Evolutionary conservation across 345 rosid genomes (phyloP), one percentile per base, ranked within the genome.

Genomic region (Rhizophora apiculata): DNA sequence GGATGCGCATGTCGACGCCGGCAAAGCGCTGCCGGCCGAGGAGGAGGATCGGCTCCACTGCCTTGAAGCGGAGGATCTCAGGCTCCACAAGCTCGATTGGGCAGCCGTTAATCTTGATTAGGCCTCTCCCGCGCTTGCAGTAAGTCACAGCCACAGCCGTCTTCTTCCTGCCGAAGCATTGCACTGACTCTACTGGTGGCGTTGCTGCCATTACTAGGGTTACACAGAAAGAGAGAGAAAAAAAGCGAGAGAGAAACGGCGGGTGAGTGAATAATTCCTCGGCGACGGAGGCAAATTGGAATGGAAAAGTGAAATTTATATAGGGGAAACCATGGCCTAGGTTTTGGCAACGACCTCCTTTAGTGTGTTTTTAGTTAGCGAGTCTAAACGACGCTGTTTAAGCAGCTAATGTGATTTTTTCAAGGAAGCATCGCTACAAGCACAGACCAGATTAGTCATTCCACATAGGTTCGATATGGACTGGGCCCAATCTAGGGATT

Each of bases 41-140:
- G 34, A 90, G 83, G 16, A 86, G 87, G 64, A 88, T 72, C 0
- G 96, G 96, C 80, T 91, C 96, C 56, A 68, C 74, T 6, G 92
- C 88, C 86, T 91, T 91, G 86, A 79, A 87, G 5, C 94, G 88
- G 75, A 91, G 96, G 83, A 88, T 91, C 86, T 91, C 96, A 0
- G 94, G 94, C 79, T 91, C 86, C 0, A 80, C 70, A 8, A 88
- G 86, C 86, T 91, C 96, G 77, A 91, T 88, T 5, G 96, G 96
- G 24, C 82, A 79, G 48, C 96, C 96, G 64, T 90, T 88, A 60
- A 90, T 86, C 88, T 88, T 91, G 65, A 91, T 87, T 54, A 91
- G 18, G 19, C 96, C 96, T 0, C 82, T 70, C 18, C 96, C 96
- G 0, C 85, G 83, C 76, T 83, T 91, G 87, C 96, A 91, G 88